Evolutionary conservation across 352 stramenopile genomes (phyloP), one percentile per base, ranked within the genome.

Genomic region (Pythium brassicae): DNA sequence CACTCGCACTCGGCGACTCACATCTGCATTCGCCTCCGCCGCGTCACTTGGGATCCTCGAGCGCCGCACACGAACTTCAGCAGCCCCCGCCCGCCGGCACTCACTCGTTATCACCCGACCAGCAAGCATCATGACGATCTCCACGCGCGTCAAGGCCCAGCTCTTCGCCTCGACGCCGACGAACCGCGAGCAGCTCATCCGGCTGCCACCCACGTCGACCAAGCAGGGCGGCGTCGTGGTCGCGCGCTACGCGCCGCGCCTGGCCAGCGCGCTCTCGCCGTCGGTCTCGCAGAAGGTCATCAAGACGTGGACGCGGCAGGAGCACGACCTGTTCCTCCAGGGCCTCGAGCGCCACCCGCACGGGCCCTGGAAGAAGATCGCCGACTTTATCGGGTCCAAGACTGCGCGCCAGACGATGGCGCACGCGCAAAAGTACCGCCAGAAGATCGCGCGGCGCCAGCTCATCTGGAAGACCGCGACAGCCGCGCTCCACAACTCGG

Each of bases 381-480:
- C 76, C 23, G 62, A 63, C 25, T 71, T 71, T 49, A 61, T 86
- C n/a, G 66, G 74, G 35, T 76, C 69, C 46, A 79, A 79, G 50
- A 86, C 74, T 14, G 54, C 89, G 25, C 88, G 92, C 7, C 95
- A 98, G 65, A 96, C 97, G 49, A 82, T 82, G 72, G 92, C 76
- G 4, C 92, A 98, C 62, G 93, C 92, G 7, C 93, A 98, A 73
- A 98, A 98, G 68, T 97, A 37, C 32, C 32, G 32, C 32, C 32
- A 88, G 69, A 89, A 89, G 65, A 76, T 83, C 58, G 69, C 71
- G 29, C 58, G 73, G 19, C 68, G 74, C 17, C 71, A 73, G 48
- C 65, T 57, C 37, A 57, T 57, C 25, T 57, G 51, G 51, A 57
- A 57, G 39, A 57, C 51, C 5, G 50, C 50, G 0, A 25, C 50